Percentiles rank a stretch among this genome's conserved stretches.
Conservation (phyloP, 306 rosid genomes). For the Carpinus viminea region DNA sequence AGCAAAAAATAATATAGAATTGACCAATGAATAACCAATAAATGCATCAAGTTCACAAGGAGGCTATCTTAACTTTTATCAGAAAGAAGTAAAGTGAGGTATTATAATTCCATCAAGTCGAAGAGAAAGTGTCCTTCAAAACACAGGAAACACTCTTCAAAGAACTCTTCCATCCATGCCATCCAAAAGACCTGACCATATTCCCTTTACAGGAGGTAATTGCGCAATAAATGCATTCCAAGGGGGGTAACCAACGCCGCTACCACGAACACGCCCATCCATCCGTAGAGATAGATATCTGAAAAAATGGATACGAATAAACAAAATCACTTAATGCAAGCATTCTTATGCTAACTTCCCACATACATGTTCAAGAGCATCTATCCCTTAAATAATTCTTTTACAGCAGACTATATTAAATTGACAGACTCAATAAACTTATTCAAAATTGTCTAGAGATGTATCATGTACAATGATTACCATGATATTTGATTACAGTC, state of each 20-base stretch:
- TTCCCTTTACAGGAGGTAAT: constrained; percentile 83
- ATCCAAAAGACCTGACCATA: constrained; percentile 94
- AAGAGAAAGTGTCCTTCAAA: constrained; percentile 24
- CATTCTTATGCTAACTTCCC: neutral
- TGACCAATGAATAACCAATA: neutral
- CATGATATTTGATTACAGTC: neutral
- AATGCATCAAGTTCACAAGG: constrained; percentile 6
- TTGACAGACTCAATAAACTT: neutral
- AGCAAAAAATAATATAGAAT: neutral
- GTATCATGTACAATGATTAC: neutral
- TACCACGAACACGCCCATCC: constrained; percentile 96
- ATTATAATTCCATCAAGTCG: neutral
- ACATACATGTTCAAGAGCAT: neutral
- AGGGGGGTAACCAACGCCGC: constrained; percentile 95
- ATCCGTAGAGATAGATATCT: constrained; percentile 88
- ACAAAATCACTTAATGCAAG: neutral
- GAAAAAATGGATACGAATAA: constrained; percentile 11
- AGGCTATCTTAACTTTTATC: neutral
- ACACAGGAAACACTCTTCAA: constrained; percentile 31
- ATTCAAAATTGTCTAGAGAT: neutral
- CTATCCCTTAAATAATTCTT: neutral
- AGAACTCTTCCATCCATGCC: constrained; percentile 92
- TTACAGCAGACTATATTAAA: neutral
- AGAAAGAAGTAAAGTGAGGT: neutral
- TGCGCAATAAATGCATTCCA: constrained; percentile 98